Conservation (phyloP, 768 basidiomycete species). For the Pisolithus marmoratus region DNA sequence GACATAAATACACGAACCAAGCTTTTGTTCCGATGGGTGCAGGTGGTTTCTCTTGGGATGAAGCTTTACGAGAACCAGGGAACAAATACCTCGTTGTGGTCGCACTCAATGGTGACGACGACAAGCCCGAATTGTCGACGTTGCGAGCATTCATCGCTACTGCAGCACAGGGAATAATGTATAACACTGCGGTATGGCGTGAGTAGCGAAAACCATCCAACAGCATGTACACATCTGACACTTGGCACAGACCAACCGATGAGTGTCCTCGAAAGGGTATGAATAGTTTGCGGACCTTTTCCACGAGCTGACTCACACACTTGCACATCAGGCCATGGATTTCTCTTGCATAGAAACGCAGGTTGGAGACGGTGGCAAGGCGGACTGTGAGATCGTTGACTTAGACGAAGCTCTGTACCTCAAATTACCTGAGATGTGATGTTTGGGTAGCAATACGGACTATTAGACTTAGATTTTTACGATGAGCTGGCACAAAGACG, state of each 20-base stretch:
- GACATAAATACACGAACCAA: conserved; percentile 87
- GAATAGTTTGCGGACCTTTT: conserved; percentile 12
- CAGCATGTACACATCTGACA: conserved; percentile 3
- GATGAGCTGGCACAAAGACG: no score
- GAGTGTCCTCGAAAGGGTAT: conserved; percentile 69
- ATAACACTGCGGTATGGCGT: conserved; percentile 87
- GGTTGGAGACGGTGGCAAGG: conserved; percentile 67
- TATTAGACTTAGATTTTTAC: no score
- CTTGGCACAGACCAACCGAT: conserved; percentile 78
- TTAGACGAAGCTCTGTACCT: conserved; percentile 34
- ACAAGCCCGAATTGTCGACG: conserved; percentile 69
- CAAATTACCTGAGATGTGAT: conserved; percentile 11
- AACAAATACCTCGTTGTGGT: conserved; percentile 79
- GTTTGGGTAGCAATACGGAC: no score
- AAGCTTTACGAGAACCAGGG: conserved; percentile 42
- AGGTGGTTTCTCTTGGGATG: conserved; percentile 34
- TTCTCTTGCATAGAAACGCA: conserved; percentile 92
- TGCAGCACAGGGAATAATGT: conserved; percentile 80
- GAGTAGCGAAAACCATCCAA: conserved; percentile 32
- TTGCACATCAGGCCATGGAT: conserved; percentile 52
- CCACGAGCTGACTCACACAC: conserved; percentile 12
- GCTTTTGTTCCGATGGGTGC: conserved; percentile 93
- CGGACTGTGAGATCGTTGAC: conserved; percentile 85
- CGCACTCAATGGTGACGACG: conserved; percentile 70
- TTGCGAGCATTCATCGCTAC: conserved; percentile 79